Base-by-base conservation (phyloP, 768 basidiomycete species). In the Leccinum barrowsii region DNA sequence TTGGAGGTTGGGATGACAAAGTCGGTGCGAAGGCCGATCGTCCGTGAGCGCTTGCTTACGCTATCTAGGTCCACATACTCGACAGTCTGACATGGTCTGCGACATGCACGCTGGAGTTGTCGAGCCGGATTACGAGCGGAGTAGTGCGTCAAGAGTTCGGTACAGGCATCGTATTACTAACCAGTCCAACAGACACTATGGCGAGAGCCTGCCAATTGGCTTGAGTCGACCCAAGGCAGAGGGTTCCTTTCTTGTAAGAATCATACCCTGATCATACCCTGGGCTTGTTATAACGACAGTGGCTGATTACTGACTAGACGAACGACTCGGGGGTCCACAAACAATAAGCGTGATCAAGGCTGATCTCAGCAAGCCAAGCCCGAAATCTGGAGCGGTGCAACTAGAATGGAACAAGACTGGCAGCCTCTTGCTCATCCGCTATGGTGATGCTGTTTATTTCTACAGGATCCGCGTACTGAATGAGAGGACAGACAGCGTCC, bases 1-100 rank as follows among this genome's bases (percentile, higher is more conserved):
- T 94, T 0, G 86, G 85, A 12, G 94, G 94, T 11, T 94, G 89
- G 85, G 93, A 95, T 73, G 92, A 94, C 65, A 92, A 89, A 74
- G 92, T 89, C 55, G 44, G 75, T 63, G 4, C 21, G 35, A 44
- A 53, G 30, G 32, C 15, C 4, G 42, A 4, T 53, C 12, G 4
- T 48, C 49, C 55, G 54, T 40, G 21, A 3, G 55, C 37, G 17
- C 7, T 17, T 28, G 40, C 55, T 56, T 32, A 64, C 32, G 17
- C 42, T 44, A 47, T 57, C 15, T 37, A 94, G 92, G 77, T 94
- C 28, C 78, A 92, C 60, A 80, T 94, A 58, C 76, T 94, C 32
- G 89, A 90, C 66, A 83, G 80, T 62, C 70, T 90, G 42, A 89
- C 84, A 49, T 94, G 92, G 92, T 83, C 83, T 13, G 76, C 81